These are phyloP conservation scores for Aspergillus ruber DNA, from an alignment of 2,329 filamentous ascomycete genomes.

Conservation along the genomic window DNA sequence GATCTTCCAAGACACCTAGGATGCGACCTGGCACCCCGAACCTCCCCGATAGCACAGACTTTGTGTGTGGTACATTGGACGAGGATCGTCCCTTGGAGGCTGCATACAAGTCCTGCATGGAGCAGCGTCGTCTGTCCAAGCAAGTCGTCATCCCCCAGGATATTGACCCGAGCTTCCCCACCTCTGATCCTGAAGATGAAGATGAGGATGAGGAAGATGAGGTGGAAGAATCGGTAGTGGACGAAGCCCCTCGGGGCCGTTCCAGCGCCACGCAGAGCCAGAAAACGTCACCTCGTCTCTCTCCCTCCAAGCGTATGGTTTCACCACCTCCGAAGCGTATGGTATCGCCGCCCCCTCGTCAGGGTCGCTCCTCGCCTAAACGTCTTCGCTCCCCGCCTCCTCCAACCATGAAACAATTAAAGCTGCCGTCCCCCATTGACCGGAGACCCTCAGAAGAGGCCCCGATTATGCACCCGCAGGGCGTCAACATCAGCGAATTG, in stretches of 20 bases:
- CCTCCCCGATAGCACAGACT: slow-evolving; percentile 93
- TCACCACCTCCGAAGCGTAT: slow-evolving; percentile 67
- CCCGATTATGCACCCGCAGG: slow-evolving; percentile 42
- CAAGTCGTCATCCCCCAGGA: slow-evolving; percentile 85
- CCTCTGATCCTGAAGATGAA: slow-evolving; percentile 83
- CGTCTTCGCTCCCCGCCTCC: slow-evolving; percentile 1
- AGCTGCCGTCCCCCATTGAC: slow-evolving; percentile 42
- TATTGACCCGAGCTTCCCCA: slow-evolving; percentile 94
- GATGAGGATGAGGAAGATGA: slow-evolving; percentile 63
- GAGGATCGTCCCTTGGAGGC: slow-evolving; percentile 93
- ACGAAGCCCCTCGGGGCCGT: slow-evolving; percentile 44
- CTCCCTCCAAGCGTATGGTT: slow-evolving; percentile 60
- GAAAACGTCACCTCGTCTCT: slow-evolving; percentile 50
- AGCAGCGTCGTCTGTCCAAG: slow-evolving; percentile 73
- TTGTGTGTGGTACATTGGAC: slow-evolving; percentile 96
- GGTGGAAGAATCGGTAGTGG: slow-evolving; percentile 48
- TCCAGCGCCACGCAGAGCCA: slow-evolving; percentile 38
- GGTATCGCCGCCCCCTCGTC: slow-evolving; percentile 61
- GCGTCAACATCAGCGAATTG: slow-evolving; percentile 48
- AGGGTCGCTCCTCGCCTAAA: slow-evolving; percentile 1
- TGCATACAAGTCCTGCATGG: slow-evolving; percentile 79
- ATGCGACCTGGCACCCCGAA: slow-evolving; percentile 68
- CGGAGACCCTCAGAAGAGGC: slow-evolving; percentile 30
- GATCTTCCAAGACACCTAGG: slow-evolving; percentile 42
- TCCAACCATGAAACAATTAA: slow-evolving; percentile 36